Evolutionary conservation across 768 basidiomycete genomes (phyloP).

Genomic region (Rhodotorula sphaerocarpa): DNA sequence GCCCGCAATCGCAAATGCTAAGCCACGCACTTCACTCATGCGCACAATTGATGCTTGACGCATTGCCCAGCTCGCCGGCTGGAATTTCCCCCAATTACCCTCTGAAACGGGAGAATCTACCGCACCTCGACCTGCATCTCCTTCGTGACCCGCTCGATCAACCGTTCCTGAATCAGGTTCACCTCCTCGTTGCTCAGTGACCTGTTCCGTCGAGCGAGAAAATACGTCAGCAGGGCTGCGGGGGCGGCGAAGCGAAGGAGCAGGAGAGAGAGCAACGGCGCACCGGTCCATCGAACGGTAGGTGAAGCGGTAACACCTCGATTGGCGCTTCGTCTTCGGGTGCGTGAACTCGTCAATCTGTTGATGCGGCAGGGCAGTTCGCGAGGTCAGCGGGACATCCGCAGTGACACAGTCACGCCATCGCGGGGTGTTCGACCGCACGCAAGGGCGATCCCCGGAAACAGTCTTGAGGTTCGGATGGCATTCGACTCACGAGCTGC

Average conservation of each 20-base stretch:
- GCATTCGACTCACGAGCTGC: slow-evolving; percentile 58
- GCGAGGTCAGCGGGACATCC: too few relatives aligned
- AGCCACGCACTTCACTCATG: too few relatives aligned
- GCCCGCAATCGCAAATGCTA: too few relatives aligned
- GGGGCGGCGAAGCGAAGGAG: slow-evolving; percentile 13
- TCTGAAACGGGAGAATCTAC: too few relatives aligned
- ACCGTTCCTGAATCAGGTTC: slow-evolving; percentile 60
- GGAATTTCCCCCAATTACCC: too few relatives aligned
- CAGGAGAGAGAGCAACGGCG: neutral
- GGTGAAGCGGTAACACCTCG: slow-evolving; percentile 80
- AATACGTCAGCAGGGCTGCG: neutral
- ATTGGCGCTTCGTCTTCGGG: slow-evolving; percentile 70
- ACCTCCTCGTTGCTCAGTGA: slow-evolving; percentile 78
- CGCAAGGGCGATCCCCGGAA: too few relatives aligned
- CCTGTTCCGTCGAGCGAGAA: neutral
- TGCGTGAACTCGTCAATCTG: slow-evolving; percentile 88
- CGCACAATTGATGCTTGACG: too few relatives aligned
- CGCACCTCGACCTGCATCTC: slow-evolving; percentile 47
- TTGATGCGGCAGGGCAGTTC: slow-evolving; percentile 1
- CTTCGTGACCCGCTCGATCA: slow-evolving; percentile 40
- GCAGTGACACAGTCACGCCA: too few relatives aligned
- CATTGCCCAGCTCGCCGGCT: too few relatives aligned
- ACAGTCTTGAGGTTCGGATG: too few relatives aligned
- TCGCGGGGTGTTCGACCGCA: too few relatives aligned
- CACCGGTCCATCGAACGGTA: slow-evolving; percentile 96